A percentile compares a stretch with the other conserved stretches of the same genome.
Evolutionary conservation across 23 red algal species (phyloP).

Genomic region (Gracilaria domingensis): DNA sequence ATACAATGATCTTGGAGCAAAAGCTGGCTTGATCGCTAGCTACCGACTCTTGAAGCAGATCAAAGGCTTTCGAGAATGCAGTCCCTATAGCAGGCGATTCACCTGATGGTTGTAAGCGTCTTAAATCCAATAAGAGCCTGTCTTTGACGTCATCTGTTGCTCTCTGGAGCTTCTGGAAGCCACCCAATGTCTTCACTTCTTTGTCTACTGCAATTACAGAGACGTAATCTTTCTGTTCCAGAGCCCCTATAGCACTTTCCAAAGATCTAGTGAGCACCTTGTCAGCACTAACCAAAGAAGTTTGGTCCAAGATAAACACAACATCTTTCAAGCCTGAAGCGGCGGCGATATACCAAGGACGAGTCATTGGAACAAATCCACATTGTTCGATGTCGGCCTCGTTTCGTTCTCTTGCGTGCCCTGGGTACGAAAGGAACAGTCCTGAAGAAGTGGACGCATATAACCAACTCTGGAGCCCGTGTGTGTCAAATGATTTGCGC

Average conservation of each 20-base stretch:
- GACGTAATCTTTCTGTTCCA: conserved; percentile 17
- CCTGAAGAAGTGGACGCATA: conserved; percentile 23
- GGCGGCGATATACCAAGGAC: conserved; percentile 47
- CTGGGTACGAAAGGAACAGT: not conserved
- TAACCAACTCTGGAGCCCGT: conserved; percentile 27
- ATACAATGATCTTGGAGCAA: conserved; percentile 43
- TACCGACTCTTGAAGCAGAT: conserved; percentile 10
- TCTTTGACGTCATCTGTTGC: conserved; percentile 8
- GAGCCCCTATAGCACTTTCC: not conserved
- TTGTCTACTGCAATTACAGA: conserved; percentile 2
- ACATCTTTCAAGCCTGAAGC: conserved; percentile 35
- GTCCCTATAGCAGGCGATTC: not conserved
- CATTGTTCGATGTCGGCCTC: not conserved
- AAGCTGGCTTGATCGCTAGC: not conserved
- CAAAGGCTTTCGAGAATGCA: conserved; percentile 17
- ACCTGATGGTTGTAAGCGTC: not conserved
- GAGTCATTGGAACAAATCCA: conserved; percentile 32
- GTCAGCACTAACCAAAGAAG: not conserved
- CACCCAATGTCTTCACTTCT: not conserved
- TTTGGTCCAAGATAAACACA: conserved; percentile 41
- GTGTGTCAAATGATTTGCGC: not conserved
- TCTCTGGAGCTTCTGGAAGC: not conserved
- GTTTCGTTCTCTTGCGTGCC: not conserved
- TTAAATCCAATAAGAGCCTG: not conserved
- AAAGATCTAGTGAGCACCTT: conserved; percentile 12